Conservation (phyloP, 164 flowering plant genomes). For the Dillenia suffruticosa region DNA sequence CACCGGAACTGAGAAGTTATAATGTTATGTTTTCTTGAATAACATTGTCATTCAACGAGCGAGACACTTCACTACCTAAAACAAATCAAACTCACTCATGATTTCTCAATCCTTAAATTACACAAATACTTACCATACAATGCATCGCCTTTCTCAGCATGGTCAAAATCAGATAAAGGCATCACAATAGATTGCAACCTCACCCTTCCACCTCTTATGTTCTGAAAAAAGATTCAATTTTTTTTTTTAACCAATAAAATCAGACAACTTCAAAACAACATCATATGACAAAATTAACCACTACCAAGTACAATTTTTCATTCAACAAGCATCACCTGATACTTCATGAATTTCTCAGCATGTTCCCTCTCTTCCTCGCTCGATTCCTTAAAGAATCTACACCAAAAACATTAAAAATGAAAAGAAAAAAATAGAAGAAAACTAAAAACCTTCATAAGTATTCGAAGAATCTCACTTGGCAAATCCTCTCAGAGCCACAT, state of each 20-base stretch:
- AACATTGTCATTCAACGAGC: too few species aligned
- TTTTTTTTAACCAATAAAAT: background rate
- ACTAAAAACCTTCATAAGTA: too few species aligned
- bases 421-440: background rate
- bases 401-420: background rate
- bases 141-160: slow-evolving; percentile 85
- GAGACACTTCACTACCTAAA: too few species aligned
- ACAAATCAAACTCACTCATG: too few species aligned
- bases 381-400: slow-evolving; percentile 90
- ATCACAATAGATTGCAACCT: slow-evolving; percentile 62
- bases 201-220: slow-evolving; percentile 87
- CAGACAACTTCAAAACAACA: background rate
- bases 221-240: slow-evolving; percentile 30
- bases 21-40: too few species aligned
- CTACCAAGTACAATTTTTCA: too few species aligned
- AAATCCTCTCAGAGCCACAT: slow-evolving; percentile 84
- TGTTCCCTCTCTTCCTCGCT: slow-evolving; percentile 85
- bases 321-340: slow-evolving; percentile 53
- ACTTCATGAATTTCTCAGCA: slow-evolving; percentile 91
- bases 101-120: too few species aligned
- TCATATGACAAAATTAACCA: background rate
- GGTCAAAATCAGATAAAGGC: slow-evolving; percentile 78
- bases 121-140: slow-evolving; percentile 52
- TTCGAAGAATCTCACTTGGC: slow-evolving; percentile 53
- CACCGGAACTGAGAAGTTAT: too few species aligned